Percentiles rank a stretch among this genome's conserved stretches.
Conservation (phyloP, 202 grass and related monocot species). For the Schoenoplectus triqueter region DNA sequence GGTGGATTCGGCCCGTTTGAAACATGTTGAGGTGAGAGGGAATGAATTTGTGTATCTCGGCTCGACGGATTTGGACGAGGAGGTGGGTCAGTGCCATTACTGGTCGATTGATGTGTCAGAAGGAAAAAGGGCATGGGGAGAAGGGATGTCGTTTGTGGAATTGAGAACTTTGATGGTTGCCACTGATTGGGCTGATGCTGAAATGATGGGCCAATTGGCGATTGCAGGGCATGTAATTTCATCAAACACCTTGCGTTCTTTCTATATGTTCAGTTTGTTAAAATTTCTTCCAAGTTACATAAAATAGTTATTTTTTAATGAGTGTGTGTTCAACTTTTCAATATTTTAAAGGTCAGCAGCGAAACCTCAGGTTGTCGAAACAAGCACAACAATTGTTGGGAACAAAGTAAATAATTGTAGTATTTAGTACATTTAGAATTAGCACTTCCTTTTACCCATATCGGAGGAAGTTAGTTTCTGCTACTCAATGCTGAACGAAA, state of each 20-base stretch:
- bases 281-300: neutral
- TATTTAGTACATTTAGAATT: neutral
- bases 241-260: conserved; percentile 22
- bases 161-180: conserved; percentile 93
- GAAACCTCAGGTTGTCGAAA: neutral
- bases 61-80: conserved; percentile 43
- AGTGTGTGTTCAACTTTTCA: neutral
- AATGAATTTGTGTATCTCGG: conserved; percentile 82
- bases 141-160: conserved; percentile 71
- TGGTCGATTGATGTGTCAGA: conserved; percentile 76
- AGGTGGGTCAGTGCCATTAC: conserved; percentile 53
- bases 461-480: neutral
- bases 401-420: too few species aligned
- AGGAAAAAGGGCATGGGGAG: conserved; percentile 39
- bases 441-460: neutral
- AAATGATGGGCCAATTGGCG: conserved; percentile 72
- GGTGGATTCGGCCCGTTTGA: conserved; percentile 60
- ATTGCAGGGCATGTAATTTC: conserved; percentile 74
- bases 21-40: conserved; percentile 12
- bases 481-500: neutral
- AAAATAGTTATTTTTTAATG: neutral
- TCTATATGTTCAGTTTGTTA: neutral
- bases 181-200: conserved; percentile 72
- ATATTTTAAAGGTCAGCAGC: neutral
- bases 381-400: neutral